Conservation (phyloP, 2,329 filamentous ascomycete species). For the Tolypocladium guangdongense region DNA sequence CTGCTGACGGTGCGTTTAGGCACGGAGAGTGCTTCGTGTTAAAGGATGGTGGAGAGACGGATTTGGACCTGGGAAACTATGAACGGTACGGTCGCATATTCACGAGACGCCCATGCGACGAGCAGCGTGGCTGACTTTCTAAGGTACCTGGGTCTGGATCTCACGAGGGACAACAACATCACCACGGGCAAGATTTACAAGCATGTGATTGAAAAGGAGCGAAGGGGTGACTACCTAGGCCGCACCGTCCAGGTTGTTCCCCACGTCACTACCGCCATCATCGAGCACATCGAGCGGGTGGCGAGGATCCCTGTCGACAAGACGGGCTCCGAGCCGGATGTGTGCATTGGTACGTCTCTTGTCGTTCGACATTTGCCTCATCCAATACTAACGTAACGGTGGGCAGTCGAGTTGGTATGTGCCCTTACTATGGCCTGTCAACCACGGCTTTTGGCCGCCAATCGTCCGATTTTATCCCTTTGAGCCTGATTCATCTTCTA, state of each 20-base stretch:
- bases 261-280: constrained; percentile 82
- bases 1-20: constrained; percentile 26
- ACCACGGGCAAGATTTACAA: constrained; percentile 96
- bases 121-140: not conserved
- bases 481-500: not conserved
- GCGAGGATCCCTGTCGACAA: constrained; percentile 80
- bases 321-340: constrained; percentile 70
- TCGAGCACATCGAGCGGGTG: constrained; percentile 85
- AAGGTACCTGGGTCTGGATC: constrained; percentile 65
- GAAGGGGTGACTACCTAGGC: constrained; percentile 67
- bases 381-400: constrained; percentile 8
- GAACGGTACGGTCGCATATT: constrained; percentile 24
- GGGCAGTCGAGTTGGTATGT: constrained; percentile 24
- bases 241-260: constrained; percentile 86
- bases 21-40: constrained; percentile 88
- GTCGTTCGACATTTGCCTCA: not conserved
- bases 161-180: constrained; percentile 86
- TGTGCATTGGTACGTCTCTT: constrained; percentile 65
- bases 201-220: constrained; percentile 66
- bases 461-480: not conserved
- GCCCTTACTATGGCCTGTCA: not conserved
- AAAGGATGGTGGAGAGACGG: constrained; percentile 59
- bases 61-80: constrained; percentile 48
- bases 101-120: not conserved
- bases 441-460: not conserved